Evolutionary conservation across 2,329 filamentous ascomycete species (phyloP).

Genomic region (Calonectria hongkongensis): DNA sequence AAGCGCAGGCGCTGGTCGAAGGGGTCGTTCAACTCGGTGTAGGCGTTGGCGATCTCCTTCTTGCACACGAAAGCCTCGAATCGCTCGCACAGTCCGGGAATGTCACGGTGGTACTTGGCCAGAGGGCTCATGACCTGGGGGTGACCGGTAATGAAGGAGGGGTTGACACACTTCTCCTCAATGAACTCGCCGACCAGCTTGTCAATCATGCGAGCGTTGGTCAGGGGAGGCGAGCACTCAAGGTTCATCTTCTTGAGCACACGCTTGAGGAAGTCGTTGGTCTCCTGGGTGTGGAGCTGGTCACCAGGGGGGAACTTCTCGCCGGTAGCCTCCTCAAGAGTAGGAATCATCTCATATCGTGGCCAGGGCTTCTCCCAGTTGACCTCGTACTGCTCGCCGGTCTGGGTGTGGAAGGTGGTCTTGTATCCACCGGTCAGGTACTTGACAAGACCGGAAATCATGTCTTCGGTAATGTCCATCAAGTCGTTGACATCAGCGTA

Average conservation of each 20-base stretch:
- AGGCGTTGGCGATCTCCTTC: conserved; percentile 93
- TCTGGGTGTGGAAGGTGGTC: conserved; percentile 90
- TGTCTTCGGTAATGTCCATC: conserved; percentile 88
- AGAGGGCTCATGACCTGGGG: conserved; percentile 87
- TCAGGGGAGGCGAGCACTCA: conserved; percentile 91
- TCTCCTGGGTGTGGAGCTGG: conserved; percentile 91
- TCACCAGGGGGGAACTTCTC: conserved; percentile 95
- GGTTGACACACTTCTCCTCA: conserved; percentile 94
- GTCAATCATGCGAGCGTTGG: conserved; percentile 97
- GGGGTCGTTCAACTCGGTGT: conserved; percentile 95
- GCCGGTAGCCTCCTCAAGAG: conserved; percentile 90
- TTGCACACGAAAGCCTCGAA: conserved; percentile 93
- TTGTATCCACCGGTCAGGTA: conserved; percentile 88
- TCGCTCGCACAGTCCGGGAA: conserved; percentile 92
- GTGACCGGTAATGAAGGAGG: conserved; percentile 81
- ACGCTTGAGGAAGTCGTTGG: conserved; percentile 88
- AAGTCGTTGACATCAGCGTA: conserved; percentile 94
- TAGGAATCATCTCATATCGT: conserved; percentile 91
- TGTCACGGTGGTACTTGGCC: conserved; percentile 92
- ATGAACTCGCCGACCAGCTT: conserved; percentile 96
- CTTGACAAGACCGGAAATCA: conserved; percentile 93
- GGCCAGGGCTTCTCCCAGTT: conserved; percentile 98
- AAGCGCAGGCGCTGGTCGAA: conserved; percentile 91
- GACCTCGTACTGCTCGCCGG: conserved; percentile 89
- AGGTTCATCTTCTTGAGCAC: conserved; percentile 93